Evolutionary conservation across 2,329 filamentous ascomycete species (phyloP).

Genomic region (Sporothrix schenckii): DNA sequence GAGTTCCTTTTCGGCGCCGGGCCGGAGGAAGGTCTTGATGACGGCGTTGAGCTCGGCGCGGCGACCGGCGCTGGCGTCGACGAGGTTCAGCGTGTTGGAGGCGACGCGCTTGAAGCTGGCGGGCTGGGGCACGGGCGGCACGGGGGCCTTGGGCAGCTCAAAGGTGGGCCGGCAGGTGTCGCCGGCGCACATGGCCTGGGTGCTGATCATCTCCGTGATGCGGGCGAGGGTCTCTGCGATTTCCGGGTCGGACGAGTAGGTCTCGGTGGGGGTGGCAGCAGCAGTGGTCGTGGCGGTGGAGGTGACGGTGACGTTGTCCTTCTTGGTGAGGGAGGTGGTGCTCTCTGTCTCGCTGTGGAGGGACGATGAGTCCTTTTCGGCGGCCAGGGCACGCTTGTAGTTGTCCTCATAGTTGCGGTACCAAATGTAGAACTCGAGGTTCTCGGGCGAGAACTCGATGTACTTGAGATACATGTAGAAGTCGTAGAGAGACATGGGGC

Average conservation of each 20-base stretch:
- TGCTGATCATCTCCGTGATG: constrained; percentile 41
- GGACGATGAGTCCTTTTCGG: constrained; percentile 40
- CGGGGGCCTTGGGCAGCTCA: constrained; percentile 30
- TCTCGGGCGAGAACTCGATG: constrained; percentile 54
- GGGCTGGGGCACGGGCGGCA: constrained; percentile 4
- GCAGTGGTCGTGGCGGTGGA: constrained; percentile 37
- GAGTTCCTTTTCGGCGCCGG: constrained; percentile 51
- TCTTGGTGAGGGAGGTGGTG: constrained; percentile 38
- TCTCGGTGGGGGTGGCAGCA: constrained; percentile 32
- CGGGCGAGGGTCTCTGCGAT: constrained; percentile 41
- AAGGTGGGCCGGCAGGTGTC: constrained; percentile 33
- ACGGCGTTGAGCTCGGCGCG: constrained; percentile 46
- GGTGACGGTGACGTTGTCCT: constrained; percentile 34
- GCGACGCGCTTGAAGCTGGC: background rate
- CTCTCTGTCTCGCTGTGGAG: constrained; percentile 40
- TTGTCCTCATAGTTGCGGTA: constrained; percentile 50
- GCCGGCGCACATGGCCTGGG: constrained; percentile 39
- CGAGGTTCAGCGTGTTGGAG: constrained; percentile 34
- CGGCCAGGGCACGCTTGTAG: constrained; percentile 33
- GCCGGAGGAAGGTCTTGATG: constrained; percentile 47
- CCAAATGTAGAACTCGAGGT: constrained; percentile 56
- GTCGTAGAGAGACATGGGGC: constrained; percentile 54
- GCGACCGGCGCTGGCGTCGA: constrained; percentile 35
- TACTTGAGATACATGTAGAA: constrained; percentile 57
- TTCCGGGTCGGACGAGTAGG: constrained; percentile 41